A percentile compares a stretch with the other conserved stretches of the same genome.
Conservation (phyloP, 495 filamentous ascomycete species). For the Penicillium parvum region DNA sequence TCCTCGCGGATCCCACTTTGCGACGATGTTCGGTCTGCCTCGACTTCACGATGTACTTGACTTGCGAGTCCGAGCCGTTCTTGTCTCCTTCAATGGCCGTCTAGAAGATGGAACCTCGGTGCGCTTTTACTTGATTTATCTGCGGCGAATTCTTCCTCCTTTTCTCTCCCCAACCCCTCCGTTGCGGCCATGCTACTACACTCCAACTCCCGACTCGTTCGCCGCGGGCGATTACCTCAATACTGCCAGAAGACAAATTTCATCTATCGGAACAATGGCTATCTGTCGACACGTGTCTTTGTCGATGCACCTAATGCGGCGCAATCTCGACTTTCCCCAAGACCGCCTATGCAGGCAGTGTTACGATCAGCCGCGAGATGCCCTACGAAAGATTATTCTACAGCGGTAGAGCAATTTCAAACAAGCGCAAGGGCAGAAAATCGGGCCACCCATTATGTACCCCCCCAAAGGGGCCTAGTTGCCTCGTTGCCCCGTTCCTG, state of each 20-base stretch:
- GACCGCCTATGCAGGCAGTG: neutral
- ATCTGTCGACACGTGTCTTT: neutral
- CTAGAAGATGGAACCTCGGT: neutral
- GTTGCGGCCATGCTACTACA: neutral
- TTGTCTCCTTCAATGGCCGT: no score
- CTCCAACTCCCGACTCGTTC: slow-evolving; percentile 2
- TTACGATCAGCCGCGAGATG: slow-evolving; percentile 1
- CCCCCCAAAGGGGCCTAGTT: slow-evolving; percentile 71
- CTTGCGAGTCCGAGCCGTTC: no score
- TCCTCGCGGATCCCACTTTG: no score
- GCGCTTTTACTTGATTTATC: neutral
- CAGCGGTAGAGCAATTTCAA: slow-evolving; percentile 2
- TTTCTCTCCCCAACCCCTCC: neutral
- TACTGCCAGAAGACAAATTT: neutral
- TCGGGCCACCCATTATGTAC: slow-evolving; percentile 48
- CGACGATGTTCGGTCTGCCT: no score
- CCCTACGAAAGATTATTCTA: slow-evolving; percentile 9
- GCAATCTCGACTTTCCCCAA: neutral
- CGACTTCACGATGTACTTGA: no score
- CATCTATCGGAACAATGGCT: slow-evolving; percentile 1
- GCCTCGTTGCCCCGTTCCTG: slow-evolving; percentile 69
- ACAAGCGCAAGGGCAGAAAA: slow-evolving; percentile 3
- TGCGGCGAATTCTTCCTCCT: neutral
- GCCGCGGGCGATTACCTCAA: slow-evolving; percentile 5
- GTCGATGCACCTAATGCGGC: neutral